Percentiles rank a stretch among this genome's conserved stretches.
Evolutionary conservation across 345 rosid genomes (phyloP).

Genomic region (Eutrema yunnanense): DNA sequence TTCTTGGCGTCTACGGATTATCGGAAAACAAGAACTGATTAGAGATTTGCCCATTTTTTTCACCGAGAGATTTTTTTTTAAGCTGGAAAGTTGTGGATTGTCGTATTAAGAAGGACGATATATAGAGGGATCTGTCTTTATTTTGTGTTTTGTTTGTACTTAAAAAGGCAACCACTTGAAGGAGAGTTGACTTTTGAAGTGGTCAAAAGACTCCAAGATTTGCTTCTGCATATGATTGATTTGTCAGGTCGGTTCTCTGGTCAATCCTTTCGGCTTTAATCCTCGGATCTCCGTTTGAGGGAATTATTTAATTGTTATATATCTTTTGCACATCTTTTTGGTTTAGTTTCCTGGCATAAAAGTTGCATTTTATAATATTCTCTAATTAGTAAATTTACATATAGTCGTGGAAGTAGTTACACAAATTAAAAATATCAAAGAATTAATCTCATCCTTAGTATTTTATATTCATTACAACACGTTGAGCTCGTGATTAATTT

Average conservation of each 20-base stretch:
- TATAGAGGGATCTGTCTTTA: slow-evolving; percentile 8
- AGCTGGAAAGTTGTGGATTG: slow-evolving; percentile 18
- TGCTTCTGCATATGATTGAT: slow-evolving; percentile 2
- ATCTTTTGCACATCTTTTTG: not conserved
- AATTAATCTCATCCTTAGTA: not conserved
- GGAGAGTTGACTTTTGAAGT: slow-evolving; percentile 29
- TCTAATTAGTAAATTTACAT: not conserved
- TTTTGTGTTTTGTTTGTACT: slow-evolving; percentile 16
- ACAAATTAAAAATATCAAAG: not conserved
- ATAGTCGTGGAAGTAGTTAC: slow-evolving; percentile 12
- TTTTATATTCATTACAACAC: not conserved
- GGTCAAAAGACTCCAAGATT: slow-evolving; percentile 18
- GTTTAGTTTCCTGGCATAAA: not conserved
- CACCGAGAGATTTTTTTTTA: not conserved
- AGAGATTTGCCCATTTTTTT: slow-evolving; percentile 41
- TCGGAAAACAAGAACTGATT: slow-evolving; percentile 13
- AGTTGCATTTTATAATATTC: not conserved
- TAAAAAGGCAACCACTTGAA: slow-evolving; percentile 22
- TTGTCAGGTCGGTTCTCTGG: slow-evolving; percentile 34
- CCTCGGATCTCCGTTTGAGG: not conserved
- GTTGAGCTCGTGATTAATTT: slow-evolving; percentile 2
- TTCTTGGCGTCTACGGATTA: slow-evolving; percentile 13
- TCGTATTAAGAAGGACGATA: slow-evolving; percentile 10
- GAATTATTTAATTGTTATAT: not conserved
- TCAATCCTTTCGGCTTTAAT: slow-evolving; percentile 55